Percentiles rank a stretch among this genome's conserved stretches.
These are phyloP conservation scores for Exidia glandulosa DNA, from an alignment of 768 basidiomycete genomes.

Conservation along the genomic window DNA sequence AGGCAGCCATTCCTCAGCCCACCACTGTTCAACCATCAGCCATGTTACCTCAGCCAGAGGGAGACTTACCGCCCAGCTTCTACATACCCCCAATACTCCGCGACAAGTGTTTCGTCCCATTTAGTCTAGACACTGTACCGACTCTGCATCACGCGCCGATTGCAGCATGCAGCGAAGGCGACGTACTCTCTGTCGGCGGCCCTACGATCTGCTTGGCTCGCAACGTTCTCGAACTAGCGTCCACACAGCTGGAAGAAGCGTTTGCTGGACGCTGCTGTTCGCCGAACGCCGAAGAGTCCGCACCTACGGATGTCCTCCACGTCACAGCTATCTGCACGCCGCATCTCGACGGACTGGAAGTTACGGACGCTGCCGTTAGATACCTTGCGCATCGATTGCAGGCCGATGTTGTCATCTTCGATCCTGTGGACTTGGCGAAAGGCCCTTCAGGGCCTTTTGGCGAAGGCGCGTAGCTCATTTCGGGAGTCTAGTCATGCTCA, in stretches of 20 bases:
- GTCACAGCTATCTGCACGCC: background rate
- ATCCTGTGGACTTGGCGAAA: conserved; percentile 18
- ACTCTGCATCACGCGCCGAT: background rate
- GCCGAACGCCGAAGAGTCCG: background rate
- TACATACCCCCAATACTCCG: background rate
- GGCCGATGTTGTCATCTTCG: conserved; percentile 23
- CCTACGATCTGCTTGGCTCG: background rate
- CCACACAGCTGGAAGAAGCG: background rate
- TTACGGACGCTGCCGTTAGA: conserved; percentile 16
- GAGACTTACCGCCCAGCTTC: background rate
- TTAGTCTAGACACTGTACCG: background rate
- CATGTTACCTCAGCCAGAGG: background rate
- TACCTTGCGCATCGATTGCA: conserved; percentile 16
- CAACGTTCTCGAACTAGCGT: background rate
- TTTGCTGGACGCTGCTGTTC: background rate
- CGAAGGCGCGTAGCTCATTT: conserved; percentile 8
- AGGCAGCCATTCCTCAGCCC: too few species aligned
- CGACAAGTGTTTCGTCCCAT: background rate
- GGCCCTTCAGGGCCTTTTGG: conserved; percentile 18
- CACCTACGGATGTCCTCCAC: background rate
- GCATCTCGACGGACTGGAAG: background rate
- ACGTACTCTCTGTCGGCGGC: background rate
- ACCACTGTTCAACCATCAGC: too few species aligned
- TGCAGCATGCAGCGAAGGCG: background rate
- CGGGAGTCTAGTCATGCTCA: background rate